Percentiles rank a stretch among this genome's conserved stretches.
These are phyloP conservation scores for Medicago ruthenica DNA, from an alignment of 306 rosid genomes.

Conservation along the genomic window DNA sequence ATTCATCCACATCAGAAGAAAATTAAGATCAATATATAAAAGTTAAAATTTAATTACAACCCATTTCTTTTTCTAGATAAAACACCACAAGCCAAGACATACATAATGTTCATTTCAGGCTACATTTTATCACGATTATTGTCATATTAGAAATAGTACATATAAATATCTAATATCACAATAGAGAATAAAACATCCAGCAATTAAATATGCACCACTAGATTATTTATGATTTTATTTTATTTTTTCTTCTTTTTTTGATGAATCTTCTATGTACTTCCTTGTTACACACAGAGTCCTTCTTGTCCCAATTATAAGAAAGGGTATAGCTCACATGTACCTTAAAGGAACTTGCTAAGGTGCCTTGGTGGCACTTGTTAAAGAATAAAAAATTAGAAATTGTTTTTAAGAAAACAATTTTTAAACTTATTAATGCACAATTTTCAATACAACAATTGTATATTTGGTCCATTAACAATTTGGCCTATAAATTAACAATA, in stretches of 20 bases:
- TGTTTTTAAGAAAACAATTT: too few relatives aligned
- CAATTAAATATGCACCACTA: constrained; percentile 16
- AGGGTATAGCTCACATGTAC: too few relatives aligned
- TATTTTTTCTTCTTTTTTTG: neutral
- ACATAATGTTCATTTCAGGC: neutral
- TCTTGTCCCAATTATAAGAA: neutral
- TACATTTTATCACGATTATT: neutral
- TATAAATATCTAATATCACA: neutral
- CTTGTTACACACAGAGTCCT: neutral
- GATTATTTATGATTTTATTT: neutral
- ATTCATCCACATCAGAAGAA: neutral
- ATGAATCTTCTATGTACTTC: neutral
- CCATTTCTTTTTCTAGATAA: neutral
- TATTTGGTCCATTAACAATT: too few relatives aligned
- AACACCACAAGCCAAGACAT: constrained; percentile 14
- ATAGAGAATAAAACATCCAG: constrained; percentile 13
- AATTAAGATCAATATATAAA: neutral
- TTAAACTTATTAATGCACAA: too few relatives aligned
- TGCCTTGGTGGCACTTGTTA: too few relatives aligned
- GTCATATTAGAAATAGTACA: constrained; percentile 26
- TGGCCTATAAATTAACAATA: too few relatives aligned
- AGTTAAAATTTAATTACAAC: neutral
- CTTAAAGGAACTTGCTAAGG: too few relatives aligned
- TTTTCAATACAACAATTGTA: too few relatives aligned
- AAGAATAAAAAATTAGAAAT: too few relatives aligned